phyloP scores from a whole-genome alignment of 1,284 basidiomycete species.

The Calocybe gambosa region DNA sequence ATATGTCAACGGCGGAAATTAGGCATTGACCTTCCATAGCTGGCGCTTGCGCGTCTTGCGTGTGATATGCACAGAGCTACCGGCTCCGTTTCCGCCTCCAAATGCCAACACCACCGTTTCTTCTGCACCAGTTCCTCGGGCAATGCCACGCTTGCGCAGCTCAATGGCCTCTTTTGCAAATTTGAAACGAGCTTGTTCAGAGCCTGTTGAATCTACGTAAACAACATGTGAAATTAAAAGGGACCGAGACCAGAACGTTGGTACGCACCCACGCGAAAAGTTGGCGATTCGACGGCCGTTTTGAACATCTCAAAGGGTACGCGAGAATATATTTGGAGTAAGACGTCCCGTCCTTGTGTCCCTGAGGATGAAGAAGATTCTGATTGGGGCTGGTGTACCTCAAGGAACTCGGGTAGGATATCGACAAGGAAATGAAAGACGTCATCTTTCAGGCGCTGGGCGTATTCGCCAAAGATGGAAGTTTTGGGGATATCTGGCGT shows the following conservation, averaged over 20 bases:
- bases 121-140: slow-evolving; percentile 57
- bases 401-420: slow-evolving; percentile 60
- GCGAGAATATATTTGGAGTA: slow-evolving; percentile 67
- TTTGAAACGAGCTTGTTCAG: slow-evolving; percentile 80
- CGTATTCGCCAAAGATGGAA: slow-evolving; percentile 67
- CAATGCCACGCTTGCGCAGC: slow-evolving; percentile 62
- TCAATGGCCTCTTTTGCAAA: slow-evolving; percentile 87
- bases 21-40: slow-evolving; percentile 83
- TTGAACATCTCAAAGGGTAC: slow-evolving; percentile 82
- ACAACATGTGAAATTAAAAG: slow-evolving; percentile 11
- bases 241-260: slow-evolving; percentile 7
- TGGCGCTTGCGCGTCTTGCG: slow-evolving; percentile 78
- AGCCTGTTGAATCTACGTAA: slow-evolving; percentile 38
- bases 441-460: slow-evolving; percentile 60
- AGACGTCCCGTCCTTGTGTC: slow-evolving; percentile 50
- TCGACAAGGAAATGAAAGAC: slow-evolving; percentile 74
- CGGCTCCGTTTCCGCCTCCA: slow-evolving; percentile 60
- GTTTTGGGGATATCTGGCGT: slow-evolving; percentile 47
- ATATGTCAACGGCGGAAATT: slow-evolving; percentile 18
- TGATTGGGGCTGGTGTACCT: slow-evolving; percentile 34
- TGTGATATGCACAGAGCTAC: slow-evolving; percentile 78
- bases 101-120: slow-evolving; percentile 86
- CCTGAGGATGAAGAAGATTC: slow-evolving; percentile 32
- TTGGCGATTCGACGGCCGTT: slow-evolving; percentile 67
- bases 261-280: slow-evolving; percentile 67